These are phyloP conservation scores for Fusarium illudens DNA, from an alignment of 2,329 filamentous ascomycete genomes.

Conservation along the genomic window DNA sequence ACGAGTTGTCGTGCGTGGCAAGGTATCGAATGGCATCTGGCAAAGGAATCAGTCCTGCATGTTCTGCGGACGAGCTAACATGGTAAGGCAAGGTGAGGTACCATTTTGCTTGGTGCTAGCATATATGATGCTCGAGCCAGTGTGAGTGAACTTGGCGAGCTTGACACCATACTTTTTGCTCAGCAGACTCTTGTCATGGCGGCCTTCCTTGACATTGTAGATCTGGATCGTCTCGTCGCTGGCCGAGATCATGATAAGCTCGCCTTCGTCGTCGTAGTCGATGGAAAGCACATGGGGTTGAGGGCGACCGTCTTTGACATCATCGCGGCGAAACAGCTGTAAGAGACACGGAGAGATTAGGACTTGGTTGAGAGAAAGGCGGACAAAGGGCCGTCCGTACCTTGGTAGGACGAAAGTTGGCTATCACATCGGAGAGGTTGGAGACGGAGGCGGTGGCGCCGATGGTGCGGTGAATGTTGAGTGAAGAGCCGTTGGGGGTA, in stretches of 20 bases:
- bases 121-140: conserved; percentile 89
- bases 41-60: conserved; percentile 3
- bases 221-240: conserved; percentile 96
- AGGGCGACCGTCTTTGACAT: conserved; percentile 60
- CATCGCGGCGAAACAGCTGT: conserved; percentile 66
- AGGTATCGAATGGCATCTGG: conserved; percentile 84
- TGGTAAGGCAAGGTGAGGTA: conserved; percentile 49
- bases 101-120: conserved; percentile 94
- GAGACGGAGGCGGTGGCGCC: conserved; percentile 59
- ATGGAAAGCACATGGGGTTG: conserved; percentile 81
- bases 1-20: conserved; percentile 93
- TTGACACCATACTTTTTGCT: conserved; percentile 98
- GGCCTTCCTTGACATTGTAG: conserved; percentile 91
- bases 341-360: background rate
- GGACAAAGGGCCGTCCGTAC: conserved; percentile 56
- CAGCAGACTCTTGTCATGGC: conserved; percentile 85
- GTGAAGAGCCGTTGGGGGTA: conserved; percentile 52
- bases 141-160: conserved; percentile 92
- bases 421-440: conserved; percentile 80
- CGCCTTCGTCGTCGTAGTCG: conserved; percentile 95
- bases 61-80: background rate
- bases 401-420: conserved; percentile 81
- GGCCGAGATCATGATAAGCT: conserved; percentile 88
- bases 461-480: conserved; percentile 61
- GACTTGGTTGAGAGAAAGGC: background rate